A percentile compares a stretch with the other conserved stretches of the same genome.
Conservation (phyloP, 352 stramenopile genomes). For the Aphanomyces invadans region DNA sequence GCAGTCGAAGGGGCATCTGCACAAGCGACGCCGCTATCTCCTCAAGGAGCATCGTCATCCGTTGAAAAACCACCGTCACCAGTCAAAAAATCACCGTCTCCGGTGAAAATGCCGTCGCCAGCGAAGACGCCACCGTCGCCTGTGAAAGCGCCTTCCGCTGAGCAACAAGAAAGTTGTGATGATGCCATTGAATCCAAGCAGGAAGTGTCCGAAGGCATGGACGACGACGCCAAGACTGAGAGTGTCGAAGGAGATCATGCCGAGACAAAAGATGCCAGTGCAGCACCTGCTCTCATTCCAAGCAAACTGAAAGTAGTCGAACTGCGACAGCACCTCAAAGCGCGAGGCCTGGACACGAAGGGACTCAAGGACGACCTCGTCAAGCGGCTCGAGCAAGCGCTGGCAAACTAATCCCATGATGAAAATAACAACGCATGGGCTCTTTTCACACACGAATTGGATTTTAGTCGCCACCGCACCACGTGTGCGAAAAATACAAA, state of each 20-base stretch:
- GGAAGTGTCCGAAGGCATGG: neutral
- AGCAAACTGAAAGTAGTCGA: constrained; percentile 54
- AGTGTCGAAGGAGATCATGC: constrained; percentile 21
- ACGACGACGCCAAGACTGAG: no score
- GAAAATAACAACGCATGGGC: no score
- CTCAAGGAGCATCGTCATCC: neutral
- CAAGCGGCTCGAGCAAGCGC: constrained; percentile 48
- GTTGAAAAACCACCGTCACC: neutral
- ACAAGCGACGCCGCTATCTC: neutral
- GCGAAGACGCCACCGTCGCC: neutral
- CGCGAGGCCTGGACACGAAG: constrained; percentile 59
- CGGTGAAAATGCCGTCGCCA: constrained; percentile 5
- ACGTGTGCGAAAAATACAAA: no score
- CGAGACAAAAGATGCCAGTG: constrained; percentile 21
- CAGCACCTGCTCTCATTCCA: constrained; percentile 15
- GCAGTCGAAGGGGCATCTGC: neutral
- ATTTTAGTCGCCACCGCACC: constrained; percentile 3
- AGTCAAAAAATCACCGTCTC: neutral
- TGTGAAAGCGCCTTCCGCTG: neutral
- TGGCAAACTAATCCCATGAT: constrained; percentile 33
- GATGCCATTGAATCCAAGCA: neutral
- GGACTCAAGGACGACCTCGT: constrained; percentile 58
- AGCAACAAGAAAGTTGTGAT: neutral
- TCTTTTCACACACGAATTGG: constrained; percentile 32
- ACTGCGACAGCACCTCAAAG: constrained; percentile 55